Conservation (phyloP, 2,329 filamentous ascomycete genomes). For the Leptographium wingfieldii region DNA sequence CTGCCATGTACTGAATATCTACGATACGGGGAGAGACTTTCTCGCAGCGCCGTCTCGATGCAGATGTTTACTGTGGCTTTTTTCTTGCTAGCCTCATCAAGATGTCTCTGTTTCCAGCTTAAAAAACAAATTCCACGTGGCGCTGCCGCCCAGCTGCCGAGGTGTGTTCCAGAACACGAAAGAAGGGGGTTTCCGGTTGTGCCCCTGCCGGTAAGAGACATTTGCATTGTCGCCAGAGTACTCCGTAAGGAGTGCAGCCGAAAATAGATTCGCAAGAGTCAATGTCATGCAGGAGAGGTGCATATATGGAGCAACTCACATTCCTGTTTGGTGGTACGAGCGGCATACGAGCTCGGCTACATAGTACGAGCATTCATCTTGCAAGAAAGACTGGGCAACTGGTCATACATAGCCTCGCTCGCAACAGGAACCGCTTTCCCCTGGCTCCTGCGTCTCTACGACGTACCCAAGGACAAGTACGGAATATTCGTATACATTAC, state of each 20-base stretch:
- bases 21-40: too few species aligned
- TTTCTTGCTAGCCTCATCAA: too few species aligned
- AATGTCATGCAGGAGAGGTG: background rate
- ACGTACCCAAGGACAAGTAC: too few species aligned
- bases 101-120: background rate
- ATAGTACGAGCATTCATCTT: background rate
- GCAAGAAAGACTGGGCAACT: too few species aligned
- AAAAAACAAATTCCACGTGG: background rate
- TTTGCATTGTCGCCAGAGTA: too few species aligned
- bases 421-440: background rate
- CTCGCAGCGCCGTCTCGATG: too few species aligned
- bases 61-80: too few species aligned
- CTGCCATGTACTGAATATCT: too few species aligned
- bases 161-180: background rate
- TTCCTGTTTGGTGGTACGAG: background rate
- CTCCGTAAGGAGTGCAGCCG: background rate
- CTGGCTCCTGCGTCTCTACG: background rate
- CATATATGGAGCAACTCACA: background rate
- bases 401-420: too few species aligned
- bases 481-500: too few species aligned
- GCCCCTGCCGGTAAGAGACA: too few species aligned
- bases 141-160: background rate
- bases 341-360: background rate
- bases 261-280: background rate
- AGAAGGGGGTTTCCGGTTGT: background rate